These are phyloP conservation scores for Debaryomyces tyrocola DNA, from an alignment of 805 yeast genomes.

Conservation along the genomic window DNA sequence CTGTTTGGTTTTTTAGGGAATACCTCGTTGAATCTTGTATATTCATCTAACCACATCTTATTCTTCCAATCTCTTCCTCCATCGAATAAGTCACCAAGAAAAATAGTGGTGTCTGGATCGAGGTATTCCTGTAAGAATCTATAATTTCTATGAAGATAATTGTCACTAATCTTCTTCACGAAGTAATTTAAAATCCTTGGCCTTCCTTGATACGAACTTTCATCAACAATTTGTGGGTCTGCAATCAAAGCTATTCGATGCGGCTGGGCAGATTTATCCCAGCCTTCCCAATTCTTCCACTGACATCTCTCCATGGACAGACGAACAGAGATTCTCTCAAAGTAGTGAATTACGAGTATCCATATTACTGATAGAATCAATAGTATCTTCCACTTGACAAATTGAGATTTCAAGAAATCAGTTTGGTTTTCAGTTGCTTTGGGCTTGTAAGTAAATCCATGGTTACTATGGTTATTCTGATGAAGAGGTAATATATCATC, in stretches of 20 bases:
- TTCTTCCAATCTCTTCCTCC: conserved; percentile 89
- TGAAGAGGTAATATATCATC: conserved; percentile 1
- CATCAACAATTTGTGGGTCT: conserved; percentile 94
- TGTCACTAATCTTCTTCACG: conserved; percentile 68
- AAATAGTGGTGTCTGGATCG: conserved; percentile 74
- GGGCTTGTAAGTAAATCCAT: not conserved
- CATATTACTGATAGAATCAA: conserved; percentile 18
- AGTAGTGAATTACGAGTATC: conserved; percentile 27
- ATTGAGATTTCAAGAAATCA: not conserved
- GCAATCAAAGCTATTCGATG: conserved; percentile 66
- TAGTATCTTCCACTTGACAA: conserved; percentile 6
- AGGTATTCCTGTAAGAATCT: conserved; percentile 54
- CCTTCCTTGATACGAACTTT: conserved; percentile 78
- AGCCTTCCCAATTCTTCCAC: conserved; percentile 70
- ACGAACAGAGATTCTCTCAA: conserved; percentile 31
- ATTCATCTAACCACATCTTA: conserved; percentile 67
- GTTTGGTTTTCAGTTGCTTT: not conserved
- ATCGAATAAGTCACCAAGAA: conserved; percentile 90
- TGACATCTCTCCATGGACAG: conserved; percentile 25
- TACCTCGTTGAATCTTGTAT: conserved; percentile 61
- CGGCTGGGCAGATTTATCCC: conserved; percentile 41
- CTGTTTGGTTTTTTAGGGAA: conserved; percentile 58
- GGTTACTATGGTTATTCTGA: not conserved
- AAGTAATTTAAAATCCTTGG: conserved; percentile 50
- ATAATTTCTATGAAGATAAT: conserved; percentile 78